Percentiles rank a stretch among this genome's conserved stretches.
Evolutionary conservation across 2,329 filamentous ascomycete genomes (phyloP).

Genomic region (Alternaria incomplexa): DNA sequence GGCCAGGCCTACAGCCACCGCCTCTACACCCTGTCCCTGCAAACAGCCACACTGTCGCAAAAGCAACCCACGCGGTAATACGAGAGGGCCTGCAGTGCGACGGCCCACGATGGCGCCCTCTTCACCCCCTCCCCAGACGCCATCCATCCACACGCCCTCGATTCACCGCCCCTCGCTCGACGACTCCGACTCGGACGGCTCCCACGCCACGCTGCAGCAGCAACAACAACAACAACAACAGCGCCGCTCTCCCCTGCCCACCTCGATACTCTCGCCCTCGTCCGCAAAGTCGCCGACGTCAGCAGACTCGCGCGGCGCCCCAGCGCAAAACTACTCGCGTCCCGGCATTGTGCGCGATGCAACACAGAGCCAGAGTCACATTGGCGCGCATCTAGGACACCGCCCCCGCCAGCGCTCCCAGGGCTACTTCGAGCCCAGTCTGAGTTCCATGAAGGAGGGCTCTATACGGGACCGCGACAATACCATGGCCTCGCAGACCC

Average conservation of each 20-base stretch:
- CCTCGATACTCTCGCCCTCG: conserved; percentile 25
- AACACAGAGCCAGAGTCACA: conserved; percentile 31
- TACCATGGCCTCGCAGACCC: conserved; percentile 51
- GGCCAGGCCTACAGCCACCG: background rate
- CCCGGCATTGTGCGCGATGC: conserved; percentile 48
- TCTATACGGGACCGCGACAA: conserved; percentile 53
- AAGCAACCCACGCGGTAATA: conserved; percentile 1
- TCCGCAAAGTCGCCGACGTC: conserved; percentile 16
- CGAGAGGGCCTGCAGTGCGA: conserved; percentile 1
- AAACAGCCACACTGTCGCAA: conserved; percentile 13
- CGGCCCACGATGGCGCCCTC: conserved; percentile 37
- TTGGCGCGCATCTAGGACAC: conserved; percentile 55
- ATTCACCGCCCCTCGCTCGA: conserved; percentile 36
- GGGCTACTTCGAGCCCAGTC: conserved; percentile 76
- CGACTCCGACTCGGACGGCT: conserved; percentile 49
- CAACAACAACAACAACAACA: background rate
- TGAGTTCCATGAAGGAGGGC: conserved; percentile 64
- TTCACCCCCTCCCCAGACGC: conserved; percentile 43
- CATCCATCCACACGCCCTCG: conserved; percentile 40
- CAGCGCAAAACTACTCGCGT: conserved; percentile 47
- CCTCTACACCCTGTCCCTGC: conserved; percentile 5
- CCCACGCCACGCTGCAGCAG: conserved; percentile 47
- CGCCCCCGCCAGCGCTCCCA: conserved; percentile 73
- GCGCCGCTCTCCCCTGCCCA: conserved; percentile 48
- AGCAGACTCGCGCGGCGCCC: conserved; percentile 26